Base-by-base conservation (phyloP, 495 filamentous ascomycete genomes). In the Penicillium longicatenatum region DNA sequence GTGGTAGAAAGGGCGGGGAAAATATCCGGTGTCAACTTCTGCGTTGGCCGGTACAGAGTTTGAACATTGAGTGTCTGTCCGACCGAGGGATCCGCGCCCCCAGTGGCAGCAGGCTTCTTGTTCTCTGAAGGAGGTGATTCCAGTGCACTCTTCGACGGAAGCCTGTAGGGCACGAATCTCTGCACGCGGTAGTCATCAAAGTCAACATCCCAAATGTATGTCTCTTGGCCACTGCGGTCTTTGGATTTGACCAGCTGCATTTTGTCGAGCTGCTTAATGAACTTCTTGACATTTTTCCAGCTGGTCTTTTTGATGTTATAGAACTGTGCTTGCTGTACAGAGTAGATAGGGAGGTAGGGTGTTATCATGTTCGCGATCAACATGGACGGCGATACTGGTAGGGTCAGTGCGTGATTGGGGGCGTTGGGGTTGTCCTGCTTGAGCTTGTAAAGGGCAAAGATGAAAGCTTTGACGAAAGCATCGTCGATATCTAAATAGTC, bases 261-360 rank as follows among this genome's bases (percentile, higher is more conserved):
- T 64, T 89, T 90, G 65, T 89, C 88, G 9, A 91, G 69, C 31
- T 80, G 69, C 66, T 90, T 90, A 69, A 90, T 84, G 67, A 90
- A 90, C 57, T 89, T 90, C 57, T 84, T 86, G 42, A 85, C 79
- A 53, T 84, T 90, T 70, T 90, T 91, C 82, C 86, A 89, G 68
- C 81, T 87, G 6, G 87, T 87, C 70, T 88, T 90, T 73, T 90
- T 91, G 66, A 91, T 86, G 61, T 84, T 81, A 31, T 89, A 79
- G 21, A 75, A 83, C 24, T 84, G 78, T 12, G 80, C 75, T 65
- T 85, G 78, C 21, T 78, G 74, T 9, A 76, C 72, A 11, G 76
- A 81, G 63, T 75, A 84, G 50, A 82, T 79, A 0, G 88, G 88
- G 7, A 91, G 77, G 60, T 86, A 89, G 10, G 88, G 88, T 4